These are phyloP conservation scores for Orbilia brochopaga DNA, from an alignment of 2,329 filamentous ascomycete species.

Conservation along the genomic window DNA sequence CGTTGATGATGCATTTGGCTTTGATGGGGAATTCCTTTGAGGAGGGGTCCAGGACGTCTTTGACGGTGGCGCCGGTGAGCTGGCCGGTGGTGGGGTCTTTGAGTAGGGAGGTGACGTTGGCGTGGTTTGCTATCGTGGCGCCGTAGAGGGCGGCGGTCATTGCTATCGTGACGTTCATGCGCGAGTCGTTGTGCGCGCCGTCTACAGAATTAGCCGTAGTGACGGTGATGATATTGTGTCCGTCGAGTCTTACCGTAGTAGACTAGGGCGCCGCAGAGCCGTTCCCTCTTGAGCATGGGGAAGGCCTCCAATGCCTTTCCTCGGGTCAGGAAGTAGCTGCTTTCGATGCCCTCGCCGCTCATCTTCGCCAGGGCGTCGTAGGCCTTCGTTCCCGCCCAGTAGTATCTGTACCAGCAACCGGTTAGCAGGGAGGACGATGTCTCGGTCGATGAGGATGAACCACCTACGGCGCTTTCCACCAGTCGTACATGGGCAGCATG, in stretches of 20 bases:
- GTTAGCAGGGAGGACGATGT: not conserved
- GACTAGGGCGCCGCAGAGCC: conserved; percentile 79
- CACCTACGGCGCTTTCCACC: conserved; percentile 71
- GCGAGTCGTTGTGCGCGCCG: conserved; percentile 87
- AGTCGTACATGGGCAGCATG: conserved; percentile 75
- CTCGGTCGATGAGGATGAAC: not conserved
- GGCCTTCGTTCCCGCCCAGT: conserved; percentile 77
- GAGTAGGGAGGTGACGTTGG: conserved; percentile 76
- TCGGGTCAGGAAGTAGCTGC: conserved; percentile 83
- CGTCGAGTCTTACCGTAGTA: conserved; percentile 70
- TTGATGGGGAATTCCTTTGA: conserved; percentile 65
- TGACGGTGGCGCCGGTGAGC: conserved; percentile 75
- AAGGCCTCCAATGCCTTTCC: conserved; percentile 86
- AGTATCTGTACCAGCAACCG: conserved; percentile 61
- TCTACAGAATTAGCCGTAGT: conserved; percentile 61
- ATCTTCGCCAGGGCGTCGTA: conserved; percentile 76
- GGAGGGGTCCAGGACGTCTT: conserved; percentile 70
- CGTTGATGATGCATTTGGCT: conserved; percentile 75
- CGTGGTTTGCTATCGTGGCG: conserved; percentile 79
- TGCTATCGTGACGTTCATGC: conserved; percentile 87
- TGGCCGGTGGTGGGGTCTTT: conserved; percentile 73
- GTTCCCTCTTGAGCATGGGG: conserved; percentile 82
- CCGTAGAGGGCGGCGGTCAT: conserved; percentile 90
- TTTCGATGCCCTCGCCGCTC: conserved; percentile 84
- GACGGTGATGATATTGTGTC: not conserved